Base-by-base conservation (phyloP, 352 stramenopile genomes). In the Albugo candida region DNA sequence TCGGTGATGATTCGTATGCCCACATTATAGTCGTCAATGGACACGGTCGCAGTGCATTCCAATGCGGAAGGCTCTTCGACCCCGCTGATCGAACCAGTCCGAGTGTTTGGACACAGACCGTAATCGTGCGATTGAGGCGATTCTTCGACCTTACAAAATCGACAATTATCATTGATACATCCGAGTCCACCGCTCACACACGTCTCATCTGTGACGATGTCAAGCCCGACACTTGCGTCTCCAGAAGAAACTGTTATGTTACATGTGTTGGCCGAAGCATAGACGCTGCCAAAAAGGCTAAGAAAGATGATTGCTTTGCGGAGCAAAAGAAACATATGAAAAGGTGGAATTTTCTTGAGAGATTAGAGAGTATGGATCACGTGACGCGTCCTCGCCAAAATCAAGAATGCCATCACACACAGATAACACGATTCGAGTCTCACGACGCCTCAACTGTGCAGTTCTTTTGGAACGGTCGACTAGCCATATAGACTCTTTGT, bases 71-170 rank as follows among this genome's bases (percentile, higher is more conserved):
- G 17, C 17, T 43, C 20, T 24, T 43, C 38, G 3, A 43, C 38
- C 38, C 38, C 3, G 20, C 38, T 19, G 38, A 3, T 43, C 8
- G 38, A 19, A 8, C 38, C 38, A n/a, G 44, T 24, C 14, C n/a
- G 54, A 40, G 11, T 36, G 13, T 11, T 44, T n/a, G 47, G 27
- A 42, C 64, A 74, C 0, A 41, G 54, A n/a, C 65, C 16, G 11
- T 64, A 51, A 16, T 54, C 42, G 5, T 38, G 45, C 8, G 65
- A 70, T 36, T 73, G 56, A 10, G 48, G 36, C 3, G 58, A 70
- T 18, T 64, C 51, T 5, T 55, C 47, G 4, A 55, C 46, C 41
- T 67, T 65, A 45, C 65, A 76, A 40, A 66, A 70, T 6, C 61
- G 60, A 41, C 63, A 72, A 1, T 60, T 51, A 34, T 36, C 48